These are phyloP conservation scores for Funneliformis geosporum DNA, from an alignment of 192 early-diverging fungal genomes.

Conservation along the genomic window DNA sequence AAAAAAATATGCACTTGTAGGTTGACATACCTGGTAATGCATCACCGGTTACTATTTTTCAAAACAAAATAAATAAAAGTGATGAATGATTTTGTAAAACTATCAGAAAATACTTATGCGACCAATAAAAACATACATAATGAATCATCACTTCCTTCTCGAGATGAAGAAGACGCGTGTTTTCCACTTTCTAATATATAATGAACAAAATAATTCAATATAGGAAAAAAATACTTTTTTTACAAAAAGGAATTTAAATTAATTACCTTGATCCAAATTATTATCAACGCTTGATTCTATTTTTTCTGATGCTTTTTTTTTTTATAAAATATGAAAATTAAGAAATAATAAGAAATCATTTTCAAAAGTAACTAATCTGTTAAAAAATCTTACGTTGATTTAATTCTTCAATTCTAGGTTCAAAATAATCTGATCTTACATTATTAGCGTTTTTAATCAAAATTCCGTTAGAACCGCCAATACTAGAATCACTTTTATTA, in stretches of 20 bases:
- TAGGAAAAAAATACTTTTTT: no score
- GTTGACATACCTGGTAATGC: slow-evolving; percentile 11
- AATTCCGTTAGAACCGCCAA: background rate
- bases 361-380: background rate
- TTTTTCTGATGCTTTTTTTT: background rate
- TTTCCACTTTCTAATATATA: background rate
- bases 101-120: background rate
- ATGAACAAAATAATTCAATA: no score
- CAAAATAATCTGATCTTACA: background rate
- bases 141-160: background rate
- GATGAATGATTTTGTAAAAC: background rate
- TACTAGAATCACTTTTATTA: background rate
- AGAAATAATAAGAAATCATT: background rate
- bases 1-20: background rate
- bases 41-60: background rate
- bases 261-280: background rate
- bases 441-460: background rate
- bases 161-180: background rate
- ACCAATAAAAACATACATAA: background rate
- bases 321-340: background rate
- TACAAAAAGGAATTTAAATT: background rate
- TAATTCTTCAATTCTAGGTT: background rate
- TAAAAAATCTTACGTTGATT: background rate
- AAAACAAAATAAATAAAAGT: background rate
- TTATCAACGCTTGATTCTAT: background rate